phyloP scores from a whole-genome alignment of 441 rosid species.

The Mallotus japonicus region DNA sequence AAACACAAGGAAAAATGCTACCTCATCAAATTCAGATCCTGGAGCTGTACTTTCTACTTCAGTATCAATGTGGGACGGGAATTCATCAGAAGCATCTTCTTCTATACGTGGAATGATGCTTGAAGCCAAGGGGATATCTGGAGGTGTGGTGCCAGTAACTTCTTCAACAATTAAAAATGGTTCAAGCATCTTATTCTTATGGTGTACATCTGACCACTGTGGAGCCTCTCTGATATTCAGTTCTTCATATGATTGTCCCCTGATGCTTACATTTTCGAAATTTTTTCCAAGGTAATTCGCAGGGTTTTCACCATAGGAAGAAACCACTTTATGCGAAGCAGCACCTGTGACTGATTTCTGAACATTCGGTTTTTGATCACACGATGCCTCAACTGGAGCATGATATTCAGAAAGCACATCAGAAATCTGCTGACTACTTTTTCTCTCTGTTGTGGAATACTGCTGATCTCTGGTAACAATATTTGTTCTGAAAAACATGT shows the following conservation, averaged over 20 bases:
- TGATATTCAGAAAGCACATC: conserved; percentile 22
- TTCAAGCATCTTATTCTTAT: conserved; percentile 27
- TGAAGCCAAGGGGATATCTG: conserved; percentile 40
- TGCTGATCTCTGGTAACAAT: conserved; percentile 24
- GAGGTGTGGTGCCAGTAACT: conserved; percentile 48
- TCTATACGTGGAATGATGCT: conserved; percentile 46
- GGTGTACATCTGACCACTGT: conserved; percentile 29
- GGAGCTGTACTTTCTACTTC: conserved; percentile 35
- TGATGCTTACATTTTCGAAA: conserved; percentile 24
- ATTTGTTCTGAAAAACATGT: conserved; percentile 32
- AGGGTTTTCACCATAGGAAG: conserved; percentile 30
- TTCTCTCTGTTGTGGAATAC: conserved; percentile 22
- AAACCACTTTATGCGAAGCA: conserved; percentile 31
- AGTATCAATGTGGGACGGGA: conserved; percentile 31
- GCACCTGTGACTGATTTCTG: conserved; percentile 35
- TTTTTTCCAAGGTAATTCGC: conserved; percentile 26
- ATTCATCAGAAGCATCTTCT: conserved; percentile 39
- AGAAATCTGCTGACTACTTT: conserved; percentile 26
- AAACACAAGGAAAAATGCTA: conserved; percentile 25
- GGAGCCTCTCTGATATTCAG: conserved; percentile 31
- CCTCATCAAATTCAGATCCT: conserved; percentile 52
- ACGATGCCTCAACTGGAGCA: conserved; percentile 23
- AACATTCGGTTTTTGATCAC: conserved; percentile 28
- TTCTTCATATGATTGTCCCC: conserved; percentile 12
- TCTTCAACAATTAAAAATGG: conserved; percentile 55